Percentiles rank a stretch among this genome's conserved stretches.
phyloP scores from a whole-genome alignment of 2,329 filamentous ascomycete species.

The Pseudocercospora eumusae region DNA sequence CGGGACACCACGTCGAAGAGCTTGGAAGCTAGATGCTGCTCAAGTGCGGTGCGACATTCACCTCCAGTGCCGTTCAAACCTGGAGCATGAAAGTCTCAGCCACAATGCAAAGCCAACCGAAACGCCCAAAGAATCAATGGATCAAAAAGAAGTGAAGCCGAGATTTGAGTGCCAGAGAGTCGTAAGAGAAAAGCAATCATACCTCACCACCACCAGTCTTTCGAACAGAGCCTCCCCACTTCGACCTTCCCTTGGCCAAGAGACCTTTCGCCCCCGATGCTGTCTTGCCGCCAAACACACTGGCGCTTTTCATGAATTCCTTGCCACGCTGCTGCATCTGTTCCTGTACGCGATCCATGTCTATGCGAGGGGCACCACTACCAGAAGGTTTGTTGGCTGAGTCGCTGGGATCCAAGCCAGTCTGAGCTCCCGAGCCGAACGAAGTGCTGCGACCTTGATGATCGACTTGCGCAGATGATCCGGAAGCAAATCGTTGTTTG shows the following conservation, averaged over 20 bases:
- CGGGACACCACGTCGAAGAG: neutral
- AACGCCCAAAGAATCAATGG: constrained; percentile 6
- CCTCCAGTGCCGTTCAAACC: constrained; percentile 20
- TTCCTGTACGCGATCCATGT: constrained; percentile 31
- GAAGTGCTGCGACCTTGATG: constrained; percentile 14
- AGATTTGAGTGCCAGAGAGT: constrained; percentile 3
- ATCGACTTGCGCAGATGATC: constrained; percentile 11
- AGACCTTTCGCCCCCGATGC: constrained; percentile 85
- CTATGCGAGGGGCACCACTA: constrained; percentile 28
- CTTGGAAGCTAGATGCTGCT: neutral
- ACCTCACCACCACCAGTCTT: constrained; percentile 77
- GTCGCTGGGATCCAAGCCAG: constrained; percentile 34
- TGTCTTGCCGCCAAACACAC: constrained; percentile 66
- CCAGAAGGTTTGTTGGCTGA: constrained; percentile 14
- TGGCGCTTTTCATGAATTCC: constrained; percentile 81
- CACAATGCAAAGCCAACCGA: constrained; percentile 15
- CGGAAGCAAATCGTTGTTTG: constrained; percentile 21
- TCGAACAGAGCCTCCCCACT: constrained; percentile 40
- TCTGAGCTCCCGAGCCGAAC: constrained; percentile 8
- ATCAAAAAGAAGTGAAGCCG: constrained; percentile 9
- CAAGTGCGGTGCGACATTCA: constrained; percentile 6
- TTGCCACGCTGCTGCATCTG: constrained; percentile 78
- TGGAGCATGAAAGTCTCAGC: constrained; percentile 27
- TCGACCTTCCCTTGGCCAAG: constrained; percentile 81
- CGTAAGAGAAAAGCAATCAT: constrained; percentile 62